Conservation (phyloP, 768 basidiomycete species). For the Agrocybe pediades region DNA sequence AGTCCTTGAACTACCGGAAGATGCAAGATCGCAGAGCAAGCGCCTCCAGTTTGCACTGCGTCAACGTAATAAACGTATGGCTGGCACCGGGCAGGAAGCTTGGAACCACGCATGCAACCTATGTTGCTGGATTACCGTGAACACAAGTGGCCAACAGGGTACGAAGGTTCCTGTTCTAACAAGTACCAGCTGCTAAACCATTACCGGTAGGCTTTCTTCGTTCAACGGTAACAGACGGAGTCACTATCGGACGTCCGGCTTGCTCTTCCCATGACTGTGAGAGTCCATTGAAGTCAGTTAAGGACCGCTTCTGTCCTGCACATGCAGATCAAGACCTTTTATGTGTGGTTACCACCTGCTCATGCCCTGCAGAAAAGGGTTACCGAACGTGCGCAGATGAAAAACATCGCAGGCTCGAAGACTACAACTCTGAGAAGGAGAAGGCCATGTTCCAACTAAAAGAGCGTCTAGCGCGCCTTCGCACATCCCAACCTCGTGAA, state of each 20-base stretch:
- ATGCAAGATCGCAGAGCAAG: slow-evolving; percentile 15
- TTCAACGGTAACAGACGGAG: slow-evolving; percentile 29
- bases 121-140: slow-evolving; percentile 22
- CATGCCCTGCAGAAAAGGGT: neutral
- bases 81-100: slow-evolving; percentile 27
- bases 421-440: neutral
- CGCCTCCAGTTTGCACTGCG: slow-evolving; percentile 21
- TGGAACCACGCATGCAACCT: slow-evolving; percentile 31
- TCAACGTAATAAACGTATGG: slow-evolving; percentile 24
- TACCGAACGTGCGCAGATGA: neutral
- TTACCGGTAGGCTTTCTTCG: slow-evolving; percentile 5
- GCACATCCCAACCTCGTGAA: neutral
- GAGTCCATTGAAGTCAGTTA: neutral
- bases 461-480: neutral
- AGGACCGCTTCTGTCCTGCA: neutral
- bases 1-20: slow-evolving; percentile 18
- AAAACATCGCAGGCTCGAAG: slow-evolving; percentile 1
- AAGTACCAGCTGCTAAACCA: neutral
- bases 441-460: slow-evolving; percentile 10
- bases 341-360: neutral
- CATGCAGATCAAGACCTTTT: neutral
- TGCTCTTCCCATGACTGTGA: slow-evolving; percentile 31
- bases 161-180: slow-evolving; percentile 1
- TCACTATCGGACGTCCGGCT: slow-evolving; percentile 32
- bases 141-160: slow-evolving; percentile 12